Conservation (phyloP, 352 stramenopile genomes). For the Phytopythium chamaehyphon region DNA sequence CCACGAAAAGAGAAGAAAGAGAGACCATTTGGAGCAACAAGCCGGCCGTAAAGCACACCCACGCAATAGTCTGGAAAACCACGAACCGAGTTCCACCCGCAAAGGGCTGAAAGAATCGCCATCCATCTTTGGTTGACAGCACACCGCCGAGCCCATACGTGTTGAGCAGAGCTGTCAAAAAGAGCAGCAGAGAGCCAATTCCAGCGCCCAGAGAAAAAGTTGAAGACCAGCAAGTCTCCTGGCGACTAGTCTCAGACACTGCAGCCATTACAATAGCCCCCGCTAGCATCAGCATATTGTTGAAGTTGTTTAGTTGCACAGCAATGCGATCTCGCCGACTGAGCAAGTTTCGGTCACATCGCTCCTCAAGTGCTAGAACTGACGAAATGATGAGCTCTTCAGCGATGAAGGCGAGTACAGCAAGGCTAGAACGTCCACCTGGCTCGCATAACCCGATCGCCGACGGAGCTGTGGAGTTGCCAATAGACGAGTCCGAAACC, state of each 20-base stretch:
- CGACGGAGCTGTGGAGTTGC: neutral
- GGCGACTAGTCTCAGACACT: slow-evolving; percentile 55
- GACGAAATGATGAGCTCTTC: slow-evolving; percentile 80
- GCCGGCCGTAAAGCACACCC: slow-evolving; percentile 69
- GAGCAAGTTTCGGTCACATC: slow-evolving; percentile 27
- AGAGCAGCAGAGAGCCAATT: slow-evolving; percentile 58
- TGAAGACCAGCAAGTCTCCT: slow-evolving; percentile 19
- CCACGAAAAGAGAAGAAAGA: slow-evolving; percentile 68
- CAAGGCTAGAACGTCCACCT: slow-evolving; percentile 46
- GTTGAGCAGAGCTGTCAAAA: slow-evolving; percentile 76
- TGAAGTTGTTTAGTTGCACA: slow-evolving; percentile 82
- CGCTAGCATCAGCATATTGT: slow-evolving; percentile 79
- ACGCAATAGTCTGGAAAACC: slow-evolving; percentile 71
- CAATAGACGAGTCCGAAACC: slow-evolving; percentile 18
- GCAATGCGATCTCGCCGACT: slow-evolving; percentile 45
- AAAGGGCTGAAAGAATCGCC: slow-evolving; percentile 85
- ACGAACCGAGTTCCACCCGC: slow-evolving; percentile 72
- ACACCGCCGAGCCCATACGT: slow-evolving; percentile 79
- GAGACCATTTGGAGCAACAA: slow-evolving; percentile 72
- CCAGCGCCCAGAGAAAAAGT: slow-evolving; percentile 53
- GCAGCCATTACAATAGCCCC: slow-evolving; percentile 57
- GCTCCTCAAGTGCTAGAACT: slow-evolving; percentile 55
- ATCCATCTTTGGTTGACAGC: slow-evolving; percentile 66
- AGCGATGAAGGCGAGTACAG: slow-evolving; percentile 62
- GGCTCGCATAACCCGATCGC: slow-evolving; percentile 35